These are phyloP conservation scores for Fusarium sp. DNA, from an alignment of 2,329 filamentous ascomycete genomes.

Conservation along the genomic window DNA sequence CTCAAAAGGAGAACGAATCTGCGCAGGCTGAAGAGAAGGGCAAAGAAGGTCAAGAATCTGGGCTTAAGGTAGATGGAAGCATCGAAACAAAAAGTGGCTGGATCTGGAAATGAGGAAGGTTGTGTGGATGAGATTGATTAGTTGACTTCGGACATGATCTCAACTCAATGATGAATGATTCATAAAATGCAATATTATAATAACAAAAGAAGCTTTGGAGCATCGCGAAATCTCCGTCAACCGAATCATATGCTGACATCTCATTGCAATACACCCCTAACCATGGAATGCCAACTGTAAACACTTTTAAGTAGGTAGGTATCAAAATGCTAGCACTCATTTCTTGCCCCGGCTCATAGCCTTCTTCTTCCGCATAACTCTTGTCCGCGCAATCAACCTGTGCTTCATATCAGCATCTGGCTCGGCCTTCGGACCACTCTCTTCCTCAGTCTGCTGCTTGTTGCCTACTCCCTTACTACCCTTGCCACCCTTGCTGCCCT, in stretches of 20 bases:
- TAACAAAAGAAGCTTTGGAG: background rate
- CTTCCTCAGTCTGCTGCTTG: slow-evolving; percentile 9
- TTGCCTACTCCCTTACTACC: background rate
- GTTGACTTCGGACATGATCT: background rate
- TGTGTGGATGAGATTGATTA: background rate
- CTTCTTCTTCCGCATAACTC: slow-evolving; percentile 80
- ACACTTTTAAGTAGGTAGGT: slow-evolving; percentile 30
- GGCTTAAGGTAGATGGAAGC: slow-evolving; percentile 22
- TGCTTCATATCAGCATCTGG: slow-evolving; percentile 63
- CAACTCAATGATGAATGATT: slow-evolving; percentile 29
- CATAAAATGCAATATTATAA: slow-evolving; percentile 14
- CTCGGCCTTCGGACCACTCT: slow-evolving; percentile 50
- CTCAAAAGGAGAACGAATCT: slow-evolving; percentile 34
- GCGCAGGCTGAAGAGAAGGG: slow-evolving; percentile 19
- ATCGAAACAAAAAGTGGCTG: slow-evolving; percentile 49
- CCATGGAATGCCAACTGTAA: slow-evolving; percentile 14
- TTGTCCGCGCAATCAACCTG: slow-evolving; percentile 87
- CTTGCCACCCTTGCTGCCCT: slow-evolving; percentile 19
- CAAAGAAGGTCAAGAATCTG: slow-evolving; percentile 18
- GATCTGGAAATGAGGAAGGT: slow-evolving; percentile 53
- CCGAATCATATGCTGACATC: slow-evolving; percentile 4
- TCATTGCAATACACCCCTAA: background rate
- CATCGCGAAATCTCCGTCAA: background rate
- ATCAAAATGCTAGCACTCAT: slow-evolving; percentile 35
- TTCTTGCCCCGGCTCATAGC: slow-evolving; percentile 51